phyloP scores from a whole-genome alignment of 768 basidiomycete species.

The Leucosporidium scottii region DNA sequence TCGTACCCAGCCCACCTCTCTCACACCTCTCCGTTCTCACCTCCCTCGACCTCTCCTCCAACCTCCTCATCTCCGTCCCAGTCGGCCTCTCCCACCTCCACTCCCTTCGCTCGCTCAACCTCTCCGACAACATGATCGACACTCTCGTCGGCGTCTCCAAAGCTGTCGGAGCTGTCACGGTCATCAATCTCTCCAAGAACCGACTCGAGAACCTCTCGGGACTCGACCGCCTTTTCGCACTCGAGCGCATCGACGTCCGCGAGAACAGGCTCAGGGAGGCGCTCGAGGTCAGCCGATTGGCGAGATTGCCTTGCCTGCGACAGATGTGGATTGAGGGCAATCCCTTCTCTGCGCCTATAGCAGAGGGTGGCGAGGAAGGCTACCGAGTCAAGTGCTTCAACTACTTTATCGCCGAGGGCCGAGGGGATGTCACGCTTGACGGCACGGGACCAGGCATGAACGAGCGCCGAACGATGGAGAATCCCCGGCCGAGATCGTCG shows the following conservation, averaged over 20 bases:
- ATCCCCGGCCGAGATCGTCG: background rate
- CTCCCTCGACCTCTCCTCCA: constrained; percentile 71
- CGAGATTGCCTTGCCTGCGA: constrained; percentile 65
- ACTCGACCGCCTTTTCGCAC: constrained; percentile 74
- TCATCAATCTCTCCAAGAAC: constrained; percentile 74
- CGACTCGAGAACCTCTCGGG: constrained; percentile 92
- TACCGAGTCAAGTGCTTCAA: constrained; percentile 75
- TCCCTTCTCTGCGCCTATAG: constrained; percentile 55
- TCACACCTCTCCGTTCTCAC: constrained; percentile 65
- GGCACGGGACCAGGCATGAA: constrained; percentile 10
- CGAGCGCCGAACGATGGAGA: constrained; percentile 16
- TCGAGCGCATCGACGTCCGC: constrained; percentile 79
- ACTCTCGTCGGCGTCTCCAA: constrained; percentile 83
- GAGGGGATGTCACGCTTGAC: constrained; percentile 37
- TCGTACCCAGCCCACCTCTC: constrained; percentile 60
- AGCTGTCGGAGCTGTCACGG: constrained; percentile 66
- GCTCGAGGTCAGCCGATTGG: constrained; percentile 74
- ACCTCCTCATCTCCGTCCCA: constrained; percentile 76
- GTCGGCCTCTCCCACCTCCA: constrained; percentile 63
- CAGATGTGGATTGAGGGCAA: constrained; percentile 83
- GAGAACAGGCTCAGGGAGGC: constrained; percentile 71
- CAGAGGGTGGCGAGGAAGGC: constrained; percentile 49
- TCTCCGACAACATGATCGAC: constrained; percentile 96
- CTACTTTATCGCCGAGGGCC: constrained; percentile 77
- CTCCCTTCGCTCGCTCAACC: constrained; percentile 80